Conservation (phyloP, 768 basidiomycete species). For the Suillus variegatus region DNA sequence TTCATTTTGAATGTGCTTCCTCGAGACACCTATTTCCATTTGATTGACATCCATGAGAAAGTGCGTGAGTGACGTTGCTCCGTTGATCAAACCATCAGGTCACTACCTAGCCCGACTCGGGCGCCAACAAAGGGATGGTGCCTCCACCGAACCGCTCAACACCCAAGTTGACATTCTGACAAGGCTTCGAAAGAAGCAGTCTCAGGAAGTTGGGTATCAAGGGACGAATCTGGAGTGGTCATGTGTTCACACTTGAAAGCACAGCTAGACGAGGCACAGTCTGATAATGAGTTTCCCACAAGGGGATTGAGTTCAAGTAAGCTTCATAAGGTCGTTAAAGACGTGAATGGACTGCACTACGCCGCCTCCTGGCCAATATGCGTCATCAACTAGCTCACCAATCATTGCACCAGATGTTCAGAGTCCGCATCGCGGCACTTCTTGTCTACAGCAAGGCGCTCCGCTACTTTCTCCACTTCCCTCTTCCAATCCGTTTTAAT, state of each 20-base stretch:
- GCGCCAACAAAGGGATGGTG: background rate
- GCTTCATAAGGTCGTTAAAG: background rate
- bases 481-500: slow-evolving; percentile 64
- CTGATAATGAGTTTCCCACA: slow-evolving; percentile 1
- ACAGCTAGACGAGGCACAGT: background rate
- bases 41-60: slow-evolving; percentile 7
- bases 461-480: slow-evolving; percentile 61
- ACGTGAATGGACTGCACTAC: background rate
- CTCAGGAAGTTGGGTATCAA: background rate
- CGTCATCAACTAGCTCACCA: background rate
- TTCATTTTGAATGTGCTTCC: background rate
- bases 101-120: background rate
- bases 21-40: background rate
- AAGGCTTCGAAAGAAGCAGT: background rate
- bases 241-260: background rate
- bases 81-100: background rate
- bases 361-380: background rate
- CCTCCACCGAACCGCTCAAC: background rate
- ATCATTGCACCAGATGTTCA: background rate
- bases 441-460: slow-evolving; percentile 47
- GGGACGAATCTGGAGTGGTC: background rate
- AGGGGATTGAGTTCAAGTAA: background rate
- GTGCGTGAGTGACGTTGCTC: background rate
- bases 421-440: slow-evolving; percentile 21
- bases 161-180: background rate